Conservation (phyloP, 306 rosid species). For the Malus orientalis region DNA sequence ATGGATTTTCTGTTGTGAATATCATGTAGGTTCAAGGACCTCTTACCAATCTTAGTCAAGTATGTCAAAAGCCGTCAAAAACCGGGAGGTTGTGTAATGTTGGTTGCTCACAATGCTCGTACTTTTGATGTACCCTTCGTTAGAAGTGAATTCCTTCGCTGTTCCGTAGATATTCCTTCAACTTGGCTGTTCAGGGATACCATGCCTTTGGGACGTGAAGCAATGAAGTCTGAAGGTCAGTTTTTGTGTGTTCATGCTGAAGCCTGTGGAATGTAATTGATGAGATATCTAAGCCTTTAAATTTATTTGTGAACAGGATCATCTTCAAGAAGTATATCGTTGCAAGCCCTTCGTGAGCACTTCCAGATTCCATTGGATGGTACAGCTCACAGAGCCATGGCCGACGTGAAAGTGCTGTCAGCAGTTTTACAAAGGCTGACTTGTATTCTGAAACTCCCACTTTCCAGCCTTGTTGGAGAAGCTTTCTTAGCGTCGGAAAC, state of each 20-base stretch:
- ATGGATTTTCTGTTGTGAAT: constrained; percentile 10
- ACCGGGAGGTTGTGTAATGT: constrained; percentile 59
- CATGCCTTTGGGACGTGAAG: constrained; percentile 54
- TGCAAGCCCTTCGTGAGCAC: constrained; percentile 47
- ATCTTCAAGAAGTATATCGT: constrained; percentile 15
- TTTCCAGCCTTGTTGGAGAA: constrained; percentile 40
- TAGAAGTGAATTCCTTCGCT: constrained; percentile 52
- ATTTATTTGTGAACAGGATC: constrained; percentile 37
- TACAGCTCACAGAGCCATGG: constrained; percentile 82
- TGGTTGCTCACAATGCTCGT: constrained; percentile 79
- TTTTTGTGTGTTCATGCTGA: neutral
- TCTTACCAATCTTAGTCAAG: constrained; percentile 57
- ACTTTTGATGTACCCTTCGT: constrained; percentile 82
- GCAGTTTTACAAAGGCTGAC: constrained; percentile 54
- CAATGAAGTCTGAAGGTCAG: constrained; percentile 55
- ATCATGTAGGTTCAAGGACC: constrained; percentile 66
- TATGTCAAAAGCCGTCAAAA: constrained; percentile 65
- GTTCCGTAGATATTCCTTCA: constrained; percentile 47
- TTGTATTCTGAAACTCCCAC: constrained; percentile 44
- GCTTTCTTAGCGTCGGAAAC: constrained; percentile 53
- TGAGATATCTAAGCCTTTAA: constrained; percentile 12
- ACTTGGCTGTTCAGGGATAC: constrained; percentile 66
- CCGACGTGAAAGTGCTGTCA: constrained; percentile 58
- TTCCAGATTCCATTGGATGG: constrained; percentile 44
- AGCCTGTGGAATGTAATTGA: neutral